Evolutionary conservation across 495 filamentous ascomycete species (phyloP), one percentile per base, ranked within the genome.

Genomic region (Lepraria neglecta): DNA sequence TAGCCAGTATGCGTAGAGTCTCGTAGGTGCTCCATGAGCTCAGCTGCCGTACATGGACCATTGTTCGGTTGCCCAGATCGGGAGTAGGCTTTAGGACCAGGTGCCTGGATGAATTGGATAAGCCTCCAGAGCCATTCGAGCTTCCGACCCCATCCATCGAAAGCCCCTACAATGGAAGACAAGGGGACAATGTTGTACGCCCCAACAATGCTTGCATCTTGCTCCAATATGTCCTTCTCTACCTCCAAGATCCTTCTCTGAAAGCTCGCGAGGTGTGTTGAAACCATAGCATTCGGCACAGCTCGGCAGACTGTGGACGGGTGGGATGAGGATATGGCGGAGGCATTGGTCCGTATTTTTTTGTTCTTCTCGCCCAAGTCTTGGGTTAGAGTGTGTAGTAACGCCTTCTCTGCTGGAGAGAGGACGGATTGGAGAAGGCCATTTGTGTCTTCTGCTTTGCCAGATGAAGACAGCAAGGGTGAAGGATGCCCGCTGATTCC

Each of bases 111-210:
- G 63, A 85, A 87, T 53, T 80, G 74, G 9, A 80, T 78, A 24
- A 91, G 70, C n/a, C 82, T 75, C 83, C 85, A 85, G n/a, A 95
- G 75, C 89, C 92, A 98, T 69, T 91, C 84, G 77, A 98, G 76
- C 42, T 86, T 77, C 61, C 90, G 77, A 43, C 80, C 87, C 94
- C 94, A 97, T 27, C 81, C 87, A 4, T 87, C 81, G 64, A 98
- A 96, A 70, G 92, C 85, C 10, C 79, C 80, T 6, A 96, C 86
- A 10, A 98, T 78, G 6, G 84, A 87, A 12, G 94, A 92, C 45
- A 98, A 73, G 1, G 94, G 92, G 17, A 97, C 94, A 63, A 96
- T 94, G 53, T 91, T 84, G 66, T 96, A 96, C 3, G 87, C 91
- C 45, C 91, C 92, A 3, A 96, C 91, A 65, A 87, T 81, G 21